Conservation (phyloP, 768 basidiomycete genomes). For the Multifurca ochricompacta region DNA sequence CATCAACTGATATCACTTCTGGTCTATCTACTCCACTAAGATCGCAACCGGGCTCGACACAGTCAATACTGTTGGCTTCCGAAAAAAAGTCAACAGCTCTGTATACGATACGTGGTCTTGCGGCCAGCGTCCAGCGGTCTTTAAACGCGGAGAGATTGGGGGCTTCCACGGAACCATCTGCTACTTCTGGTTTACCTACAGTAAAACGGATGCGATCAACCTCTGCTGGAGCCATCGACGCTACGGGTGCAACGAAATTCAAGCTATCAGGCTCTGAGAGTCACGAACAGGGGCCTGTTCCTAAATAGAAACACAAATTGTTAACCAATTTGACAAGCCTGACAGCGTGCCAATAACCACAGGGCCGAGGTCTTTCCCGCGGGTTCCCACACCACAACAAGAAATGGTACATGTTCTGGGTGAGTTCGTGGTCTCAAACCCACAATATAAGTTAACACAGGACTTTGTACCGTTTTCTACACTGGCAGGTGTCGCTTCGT, state of each 20-base stretch:
- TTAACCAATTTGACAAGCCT: background rate
- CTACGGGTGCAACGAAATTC: background rate
- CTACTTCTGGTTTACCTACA: background rate
- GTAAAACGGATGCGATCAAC: background rate
- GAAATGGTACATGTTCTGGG: background rate
- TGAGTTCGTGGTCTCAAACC: background rate
- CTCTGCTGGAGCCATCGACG: background rate
- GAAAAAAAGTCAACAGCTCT: slow-evolving; percentile 1
- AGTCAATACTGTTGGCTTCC: slow-evolving; percentile 9
- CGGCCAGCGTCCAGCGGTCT: slow-evolving; percentile 15
- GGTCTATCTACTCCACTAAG: background rate
- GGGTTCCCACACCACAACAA: background rate
- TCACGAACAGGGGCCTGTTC: background rate
- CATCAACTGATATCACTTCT: background rate
- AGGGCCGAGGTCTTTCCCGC: background rate
- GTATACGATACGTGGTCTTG: slow-evolving; percentile 13
- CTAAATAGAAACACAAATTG: background rate
- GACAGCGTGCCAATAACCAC: background rate
- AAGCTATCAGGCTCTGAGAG: background rate
- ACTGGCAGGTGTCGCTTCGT: slow-evolving; percentile 11
- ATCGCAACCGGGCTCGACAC: background rate
- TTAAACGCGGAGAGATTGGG: slow-evolving; percentile 13
- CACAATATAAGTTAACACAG: background rate
- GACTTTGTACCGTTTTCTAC: slow-evolving; percentile 13
- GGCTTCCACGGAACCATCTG: background rate